A percentile compares a stretch with the other conserved stretches of the same genome.
phyloP scores from a whole-genome alignment of 805 yeast genomes.

The Nadsonia fulvescens region DNA sequence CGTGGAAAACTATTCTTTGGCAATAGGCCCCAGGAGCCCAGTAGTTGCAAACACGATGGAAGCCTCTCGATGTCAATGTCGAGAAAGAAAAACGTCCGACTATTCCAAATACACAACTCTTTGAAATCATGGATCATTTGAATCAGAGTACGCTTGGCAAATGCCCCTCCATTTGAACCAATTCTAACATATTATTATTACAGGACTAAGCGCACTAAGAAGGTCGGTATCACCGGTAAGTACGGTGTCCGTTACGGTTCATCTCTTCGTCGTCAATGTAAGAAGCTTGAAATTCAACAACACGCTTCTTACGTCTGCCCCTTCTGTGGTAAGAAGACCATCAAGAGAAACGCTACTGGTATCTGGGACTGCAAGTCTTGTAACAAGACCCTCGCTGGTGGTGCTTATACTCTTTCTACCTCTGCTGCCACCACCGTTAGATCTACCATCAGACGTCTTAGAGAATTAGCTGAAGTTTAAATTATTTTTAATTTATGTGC shows the following conservation, averaged over 20 bases:
- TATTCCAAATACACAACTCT: too few relatives aligned
- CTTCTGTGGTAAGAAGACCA: constrained; percentile 99
- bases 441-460: constrained; percentile 99
- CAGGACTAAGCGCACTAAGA: constrained; percentile 99
- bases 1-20: too few relatives aligned
- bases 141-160: too few relatives aligned
- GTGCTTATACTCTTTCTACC: constrained; percentile 94
- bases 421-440: constrained; percentile 99
- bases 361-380: constrained; percentile 97
- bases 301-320: constrained; percentile 98
- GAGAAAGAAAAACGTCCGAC: too few relatives aligned
- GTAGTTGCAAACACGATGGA: too few relatives aligned
- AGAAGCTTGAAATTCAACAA: constrained; percentile 97
- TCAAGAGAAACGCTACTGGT: constrained; percentile 95
- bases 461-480: constrained; percentile 99
- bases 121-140: too few relatives aligned
- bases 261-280: constrained; percentile 98
- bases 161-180: too few relatives aligned
- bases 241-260: constrained; percentile 99
- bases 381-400: constrained; percentile 96
- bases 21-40: too few relatives aligned
- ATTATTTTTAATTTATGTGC: too few relatives aligned
- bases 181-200: constrained; percentile 4
- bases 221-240: constrained; percentile 99
- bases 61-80: too few relatives aligned